A percentile compares a stretch with the other conserved stretches of the same genome.
Conservation (phyloP, 2,329 filamentous ascomycete species). For the Pezizomycotina sp. region DNA sequence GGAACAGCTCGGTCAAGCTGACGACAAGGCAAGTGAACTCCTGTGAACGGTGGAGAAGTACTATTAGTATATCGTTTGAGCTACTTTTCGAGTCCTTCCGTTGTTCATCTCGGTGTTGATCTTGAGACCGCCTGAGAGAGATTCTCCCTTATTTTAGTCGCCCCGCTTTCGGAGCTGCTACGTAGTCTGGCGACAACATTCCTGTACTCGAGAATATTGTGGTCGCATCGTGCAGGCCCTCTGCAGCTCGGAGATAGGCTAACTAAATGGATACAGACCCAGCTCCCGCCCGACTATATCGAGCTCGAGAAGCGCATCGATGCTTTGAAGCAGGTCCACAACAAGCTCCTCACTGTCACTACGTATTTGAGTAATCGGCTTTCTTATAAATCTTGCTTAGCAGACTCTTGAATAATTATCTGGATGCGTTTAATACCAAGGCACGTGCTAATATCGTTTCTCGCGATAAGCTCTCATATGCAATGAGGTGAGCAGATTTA, state of each 20-base stretch:
- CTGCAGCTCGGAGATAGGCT: too few relatives aligned
- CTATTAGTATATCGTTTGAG: too few relatives aligned
- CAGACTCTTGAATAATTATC: neutral
- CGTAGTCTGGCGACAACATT: too few relatives aligned
- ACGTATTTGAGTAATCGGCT: constrained; percentile 31
- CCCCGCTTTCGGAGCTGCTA: too few relatives aligned
- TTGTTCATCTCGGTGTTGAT: too few relatives aligned
- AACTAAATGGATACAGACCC: constrained; percentile 47
- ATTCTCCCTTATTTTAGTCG: too few relatives aligned
- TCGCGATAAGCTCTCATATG: constrained; percentile 56
- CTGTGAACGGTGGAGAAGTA: too few relatives aligned
- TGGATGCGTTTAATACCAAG: neutral
- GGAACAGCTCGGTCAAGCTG: constrained; percentile 86
- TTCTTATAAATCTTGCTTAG: neutral
- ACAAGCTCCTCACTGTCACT: constrained; percentile 96
- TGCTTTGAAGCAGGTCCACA: constrained; percentile 89
- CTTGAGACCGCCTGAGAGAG: too few relatives aligned
- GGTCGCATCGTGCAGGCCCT: too few relatives aligned
- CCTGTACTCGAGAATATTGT: too few relatives aligned
- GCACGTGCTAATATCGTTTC: neutral
- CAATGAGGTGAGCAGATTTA: constrained; percentile 41
- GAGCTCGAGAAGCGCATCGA: constrained; percentile 98
- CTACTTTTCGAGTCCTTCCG: too few relatives aligned
- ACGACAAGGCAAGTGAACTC: constrained; percentile 56
- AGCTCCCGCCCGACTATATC: constrained; percentile 92